These are phyloP conservation scores for Ambrosia trifida DNA, from an alignment of 129 eudicot species.

Conservation along the genomic window DNA sequence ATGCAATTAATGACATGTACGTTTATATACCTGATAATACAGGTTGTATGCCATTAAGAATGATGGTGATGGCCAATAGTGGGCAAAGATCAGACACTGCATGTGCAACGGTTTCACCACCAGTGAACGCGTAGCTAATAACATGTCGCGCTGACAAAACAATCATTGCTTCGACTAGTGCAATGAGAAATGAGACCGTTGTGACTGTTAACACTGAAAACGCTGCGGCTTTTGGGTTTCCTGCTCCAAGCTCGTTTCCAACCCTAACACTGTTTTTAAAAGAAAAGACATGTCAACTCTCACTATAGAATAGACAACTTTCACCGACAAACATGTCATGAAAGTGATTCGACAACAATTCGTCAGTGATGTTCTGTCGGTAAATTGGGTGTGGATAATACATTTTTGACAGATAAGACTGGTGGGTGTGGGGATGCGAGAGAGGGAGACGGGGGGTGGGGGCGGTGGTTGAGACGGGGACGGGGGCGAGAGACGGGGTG, in stretches of 20 bases:
- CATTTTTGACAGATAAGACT: no score
- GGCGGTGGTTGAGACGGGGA: no score
- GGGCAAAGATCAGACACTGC: conserved; percentile 91
- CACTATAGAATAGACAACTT: no score
- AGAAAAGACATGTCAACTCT: not conserved
- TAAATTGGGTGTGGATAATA: no score
- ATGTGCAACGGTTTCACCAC: conserved; percentile 61
- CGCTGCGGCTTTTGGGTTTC: conserved; percentile 77
- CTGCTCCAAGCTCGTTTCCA: conserved; percentile 90
- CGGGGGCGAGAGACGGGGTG: no score
- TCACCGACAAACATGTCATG: no score
- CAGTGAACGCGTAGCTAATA: conserved; percentile 73
- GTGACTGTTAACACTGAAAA: conserved; percentile 71
- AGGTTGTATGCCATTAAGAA: conserved; percentile 89
- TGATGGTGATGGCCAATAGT: conserved; percentile 62
- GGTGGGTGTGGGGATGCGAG: no score
- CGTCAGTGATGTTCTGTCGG: no score
- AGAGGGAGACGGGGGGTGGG: no score
- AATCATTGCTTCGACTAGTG: conserved; percentile 45
- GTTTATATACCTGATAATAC: conserved; percentile 52
- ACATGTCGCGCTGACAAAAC: conserved; percentile 54
- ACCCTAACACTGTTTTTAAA: conserved; percentile 71
- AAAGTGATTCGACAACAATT: no score
- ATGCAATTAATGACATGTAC: not conserved
- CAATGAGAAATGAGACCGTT: conserved; percentile 48